A percentile compares a stretch with the other conserved stretches of the same genome.
Conservation (phyloP, 2,329 filamentous ascomycete genomes). For the Lachnellula suecica region DNA sequence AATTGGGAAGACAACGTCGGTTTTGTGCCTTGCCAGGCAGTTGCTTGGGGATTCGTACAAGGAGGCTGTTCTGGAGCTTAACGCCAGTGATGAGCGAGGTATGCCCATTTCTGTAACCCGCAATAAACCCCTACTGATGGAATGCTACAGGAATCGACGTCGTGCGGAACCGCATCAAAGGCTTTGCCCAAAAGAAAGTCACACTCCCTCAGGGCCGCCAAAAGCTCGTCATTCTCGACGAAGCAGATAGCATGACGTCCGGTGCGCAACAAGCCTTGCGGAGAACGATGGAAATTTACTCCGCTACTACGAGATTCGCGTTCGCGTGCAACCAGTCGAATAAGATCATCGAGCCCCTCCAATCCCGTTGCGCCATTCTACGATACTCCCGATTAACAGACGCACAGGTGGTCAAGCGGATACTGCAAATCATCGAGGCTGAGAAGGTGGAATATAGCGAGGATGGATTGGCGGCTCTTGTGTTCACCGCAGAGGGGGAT, state of each 20-base stretch:
- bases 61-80: conserved; percentile 93
- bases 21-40: conserved; percentile 89
- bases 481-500: conserved; percentile 96
- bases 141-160: conserved; percentile 77
- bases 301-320: conserved; percentile 91
- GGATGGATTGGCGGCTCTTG: conserved; percentile 90
- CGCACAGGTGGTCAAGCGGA: conserved; percentile 83
- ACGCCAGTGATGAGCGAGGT: conserved; percentile 94
- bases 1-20: conserved; percentile 96
- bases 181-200: conserved; percentile 98
- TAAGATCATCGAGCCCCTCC: conserved; percentile 99
- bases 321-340: conserved; percentile 99
- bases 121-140: conserved; percentile 1
- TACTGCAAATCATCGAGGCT: conserved; percentile 89
- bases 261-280: conserved; percentile 94
- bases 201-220: conserved; percentile 87
- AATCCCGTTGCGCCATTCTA: conserved; percentile 93
- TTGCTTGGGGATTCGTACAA: conserved; percentile 92
- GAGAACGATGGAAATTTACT: conserved; percentile 98
- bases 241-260: conserved; percentile 97
- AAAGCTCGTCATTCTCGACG: conserved; percentile 95
- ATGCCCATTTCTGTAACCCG: conserved; percentile 3
- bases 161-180: conserved; percentile 95
- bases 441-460: conserved; percentile 90
- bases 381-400: conserved; percentile 92